Evolutionary conservation across 345 rosid genomes (phyloP), one percentile per base, ranked within the genome.

Genomic region (Hibiscus tridactylites): DNA sequence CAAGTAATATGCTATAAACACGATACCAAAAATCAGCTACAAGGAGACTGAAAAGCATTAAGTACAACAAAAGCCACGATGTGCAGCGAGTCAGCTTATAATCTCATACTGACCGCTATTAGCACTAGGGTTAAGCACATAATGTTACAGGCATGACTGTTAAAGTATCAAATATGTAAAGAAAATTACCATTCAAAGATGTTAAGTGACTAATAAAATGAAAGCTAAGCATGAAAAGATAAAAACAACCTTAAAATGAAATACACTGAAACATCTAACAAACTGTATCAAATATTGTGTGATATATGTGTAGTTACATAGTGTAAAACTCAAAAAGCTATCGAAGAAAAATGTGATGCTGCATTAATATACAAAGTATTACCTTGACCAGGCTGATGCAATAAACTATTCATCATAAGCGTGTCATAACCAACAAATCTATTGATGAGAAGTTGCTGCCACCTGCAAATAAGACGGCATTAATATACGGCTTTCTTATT

Each of bases 351-450:
- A 9, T 16, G 5, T 29, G 60, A 68, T 47, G 28, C 16, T 47
- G 33, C 58, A 61, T 17, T 39, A 13, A 5, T 3, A 10, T 49
- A 71, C 46, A 10, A 70, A 76, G 35, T 26, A 72, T 74, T 82
- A 95, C 99, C 99, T 89, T 89, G 90, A 77, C 97, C 97, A 65
- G 98, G 88, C 75, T 91, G 83, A 82, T 79, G 81, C 81, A 87
- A 85, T 81, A 96, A 83, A 77, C 96, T 96, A 81, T 96, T 96
- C 97, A 92, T 92, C 88, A 96, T 71, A 73, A 96, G 92, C 74
- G 99, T 96, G 85, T 96, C 99, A 71, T 96, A 96, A 76, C 99
- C 99, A 80, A 96, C 99, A 84, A 96, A 79, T 85, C 94, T 85
- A 84, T 96, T 92, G 77, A 96, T 96, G 76, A 92, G 89, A 84